Evolutionary conservation across 2,329 filamentous ascomycete genomes (phyloP).

Genomic region (Fusarium avenaceum): DNA sequence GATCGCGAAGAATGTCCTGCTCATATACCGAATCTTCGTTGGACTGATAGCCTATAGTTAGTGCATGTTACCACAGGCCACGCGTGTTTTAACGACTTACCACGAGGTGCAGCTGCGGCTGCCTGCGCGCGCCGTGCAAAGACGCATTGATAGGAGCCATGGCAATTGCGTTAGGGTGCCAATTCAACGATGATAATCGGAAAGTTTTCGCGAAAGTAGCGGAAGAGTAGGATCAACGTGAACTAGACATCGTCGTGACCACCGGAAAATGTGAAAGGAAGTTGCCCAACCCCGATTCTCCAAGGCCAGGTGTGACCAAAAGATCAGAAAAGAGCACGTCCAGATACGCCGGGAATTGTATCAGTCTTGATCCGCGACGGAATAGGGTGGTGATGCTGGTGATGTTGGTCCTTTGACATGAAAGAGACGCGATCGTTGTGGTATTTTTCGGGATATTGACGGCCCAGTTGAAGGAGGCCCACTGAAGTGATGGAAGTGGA

Average conservation of each 20-base stretch:
- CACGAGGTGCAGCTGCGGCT: constrained; percentile 64
- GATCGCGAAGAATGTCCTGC: constrained; percentile 90
- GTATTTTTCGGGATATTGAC: constrained; percentile 39
- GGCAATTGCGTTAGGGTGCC: neutral
- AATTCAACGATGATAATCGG: neutral
- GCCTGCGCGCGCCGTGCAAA: constrained; percentile 57
- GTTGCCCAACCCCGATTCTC: neutral
- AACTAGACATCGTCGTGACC: constrained; percentile 43
- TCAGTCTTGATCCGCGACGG: constrained; percentile 2
- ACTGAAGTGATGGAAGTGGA: constrained; percentile 14
- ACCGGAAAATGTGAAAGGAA: constrained; percentile 19
- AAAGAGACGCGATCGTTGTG: constrained; percentile 36
- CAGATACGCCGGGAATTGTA: neutral
- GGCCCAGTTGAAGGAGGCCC: constrained; percentile 8
- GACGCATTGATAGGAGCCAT: constrained; percentile 46
- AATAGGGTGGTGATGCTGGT: neutral
- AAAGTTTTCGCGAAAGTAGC: constrained; percentile 20
- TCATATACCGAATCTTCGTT: constrained; percentile 96
- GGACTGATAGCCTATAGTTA: constrained; percentile 63
- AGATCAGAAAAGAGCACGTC: neutral
- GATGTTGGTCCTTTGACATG: neutral
- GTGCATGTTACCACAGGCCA: constrained; percentile 15
- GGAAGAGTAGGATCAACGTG: constrained; percentile 35
- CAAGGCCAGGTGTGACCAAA: constrained; percentile 12
- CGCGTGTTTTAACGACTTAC: constrained; percentile 53